These are phyloP conservation scores for Madurella mycetomatis DNA, from an alignment of 2,329 filamentous ascomycete genomes.

Conservation along the genomic window DNA sequence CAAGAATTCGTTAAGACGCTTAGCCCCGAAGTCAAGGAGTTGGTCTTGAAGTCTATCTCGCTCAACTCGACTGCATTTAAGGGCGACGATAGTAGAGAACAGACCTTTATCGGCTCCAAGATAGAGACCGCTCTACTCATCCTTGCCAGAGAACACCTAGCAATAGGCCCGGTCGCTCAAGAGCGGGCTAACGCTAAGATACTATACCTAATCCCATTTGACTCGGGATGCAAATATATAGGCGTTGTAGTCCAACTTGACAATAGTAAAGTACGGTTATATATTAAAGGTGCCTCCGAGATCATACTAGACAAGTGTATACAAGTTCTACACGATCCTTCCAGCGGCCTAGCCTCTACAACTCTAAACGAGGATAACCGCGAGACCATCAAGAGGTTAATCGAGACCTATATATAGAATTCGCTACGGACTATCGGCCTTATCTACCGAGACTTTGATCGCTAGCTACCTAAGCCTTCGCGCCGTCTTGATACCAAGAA, in stretches of 20 bases:
- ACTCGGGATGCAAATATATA: slow-evolving; percentile 72
- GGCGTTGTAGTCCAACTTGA: slow-evolving; percentile 52
- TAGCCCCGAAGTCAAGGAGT: slow-evolving; percentile 43
- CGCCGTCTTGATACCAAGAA: slow-evolving; percentile 52
- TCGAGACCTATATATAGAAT: slow-evolving; percentile 71
- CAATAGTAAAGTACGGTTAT: slow-evolving; percentile 50
- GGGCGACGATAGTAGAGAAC: slow-evolving; percentile 62
- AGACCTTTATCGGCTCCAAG: slow-evolving; percentile 70
- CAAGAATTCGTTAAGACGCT: slow-evolving; percentile 47
- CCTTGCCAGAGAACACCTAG: slow-evolving; percentile 62
- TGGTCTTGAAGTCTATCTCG: slow-evolving; percentile 56
- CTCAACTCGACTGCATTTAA: slow-evolving; percentile 74
- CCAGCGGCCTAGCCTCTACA: slow-evolving; percentile 38
- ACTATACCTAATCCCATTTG: slow-evolving; percentile 68
- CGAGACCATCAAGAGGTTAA: slow-evolving; percentile 59
- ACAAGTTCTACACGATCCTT: slow-evolving; percentile 47
- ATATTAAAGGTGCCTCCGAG: slow-evolving; percentile 62
- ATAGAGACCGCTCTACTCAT: slow-evolving; percentile 72
- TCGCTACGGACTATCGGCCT: slow-evolving; percentile 83
- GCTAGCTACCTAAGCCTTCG: slow-evolving; percentile 70
- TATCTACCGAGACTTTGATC: slow-evolving; percentile 76
- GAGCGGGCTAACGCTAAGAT: slow-evolving; percentile 54
- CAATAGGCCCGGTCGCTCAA: slow-evolving; percentile 60
- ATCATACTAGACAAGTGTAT: slow-evolving; percentile 57
- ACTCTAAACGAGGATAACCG: slow-evolving; percentile 50